Evolutionary conservation across 805 yeast species (phyloP), one percentile per base, ranked within the genome.

Genomic region (Candida morakotiae): DNA sequence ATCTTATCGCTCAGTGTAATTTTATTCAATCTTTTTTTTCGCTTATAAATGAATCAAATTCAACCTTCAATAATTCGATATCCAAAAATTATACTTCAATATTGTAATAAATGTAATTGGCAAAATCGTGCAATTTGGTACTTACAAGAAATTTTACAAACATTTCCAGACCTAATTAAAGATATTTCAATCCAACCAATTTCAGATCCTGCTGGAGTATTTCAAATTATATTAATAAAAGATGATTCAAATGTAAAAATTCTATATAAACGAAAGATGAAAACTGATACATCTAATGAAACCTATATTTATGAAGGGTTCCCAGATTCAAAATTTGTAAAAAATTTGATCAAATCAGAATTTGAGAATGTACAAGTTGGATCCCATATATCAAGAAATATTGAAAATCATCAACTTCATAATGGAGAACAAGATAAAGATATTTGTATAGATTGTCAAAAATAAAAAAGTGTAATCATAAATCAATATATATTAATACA

Each of bases 51-150:
- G 23, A 25, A 10, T 25, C 28, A 25, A n/a, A 24, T 32, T 20
- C 20, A 27, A 10, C 40, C 39, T 8, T 15, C 25, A 10, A 28
- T 32, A 9, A 22, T 37, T 33, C n/a, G 37, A 28, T 78, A 69
- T 41, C 93, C 94, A 2, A 64, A 78, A 30, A 74, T 87, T 2
- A 62, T 77, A 4, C 86, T 87, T 28, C 71, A 75, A 46, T 87
- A 81, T 60, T 87, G 96, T 54, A 82, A 83, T 26, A 77, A 74
- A 52, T 87, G 96, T 66, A 83, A 83, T 51, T 87, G 96, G 96
- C 83, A 84, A 49, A 72, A 86, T 32, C 64, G 96, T 9, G 94
- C 96, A 2, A 73, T 86, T 0, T 88, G 96, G 96, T 86, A 86
- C 48, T 64, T 79, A 22, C 95, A 85, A 54, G 96, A 87, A 57